Evolutionary conservation across 2,329 filamentous ascomycete species (phyloP).

Genomic region (Basipetospora chlamydospora): DNA sequence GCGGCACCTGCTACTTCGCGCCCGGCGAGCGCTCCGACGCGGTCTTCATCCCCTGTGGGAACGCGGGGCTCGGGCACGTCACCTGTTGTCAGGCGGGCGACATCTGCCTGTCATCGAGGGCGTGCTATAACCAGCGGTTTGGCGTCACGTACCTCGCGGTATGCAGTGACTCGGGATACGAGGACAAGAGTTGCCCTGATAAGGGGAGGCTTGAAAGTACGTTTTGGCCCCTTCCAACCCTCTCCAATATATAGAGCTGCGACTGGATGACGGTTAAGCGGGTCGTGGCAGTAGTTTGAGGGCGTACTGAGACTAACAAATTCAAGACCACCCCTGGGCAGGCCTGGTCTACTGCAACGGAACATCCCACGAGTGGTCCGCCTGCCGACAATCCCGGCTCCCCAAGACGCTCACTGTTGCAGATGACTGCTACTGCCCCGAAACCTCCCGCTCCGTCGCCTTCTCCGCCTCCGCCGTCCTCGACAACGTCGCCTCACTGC

Average conservation of each 20-base stretch:
- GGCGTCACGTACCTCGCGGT: slow-evolving; percentile 22
- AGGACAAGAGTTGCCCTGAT: slow-evolving; percentile 17
- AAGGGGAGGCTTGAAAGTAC: slow-evolving; percentile 13
- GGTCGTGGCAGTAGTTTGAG: too few relatives aligned
- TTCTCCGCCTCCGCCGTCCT: slow-evolving; percentile 13
- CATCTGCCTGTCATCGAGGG: slow-evolving; percentile 16
- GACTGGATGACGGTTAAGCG: too few relatives aligned
- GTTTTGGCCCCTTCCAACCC: not conserved
- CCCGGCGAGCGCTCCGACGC: not conserved
- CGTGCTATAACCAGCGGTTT: slow-evolving; percentile 12
- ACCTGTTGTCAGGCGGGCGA: slow-evolving; percentile 19
- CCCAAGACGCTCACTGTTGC: slow-evolving; percentile 11
- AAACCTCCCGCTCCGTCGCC: slow-evolving; percentile 13
- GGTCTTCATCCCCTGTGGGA: slow-evolving; percentile 19
- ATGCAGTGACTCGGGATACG: slow-evolving; percentile 19
- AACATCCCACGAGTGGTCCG: slow-evolving; percentile 17
- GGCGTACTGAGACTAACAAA: too few relatives aligned
- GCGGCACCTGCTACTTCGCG: not conserved
- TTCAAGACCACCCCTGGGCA: slow-evolving; percentile 16
- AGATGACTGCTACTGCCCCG: slow-evolving; percentile 16
- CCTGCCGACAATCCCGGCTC: slow-evolving; percentile 14
- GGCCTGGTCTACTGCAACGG: slow-evolving; percentile 21
- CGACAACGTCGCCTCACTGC: slow-evolving; percentile 14
- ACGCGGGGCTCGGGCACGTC: slow-evolving; percentile 15
- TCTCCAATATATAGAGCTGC: too few relatives aligned